Evolutionary conservation across 805 yeast species (phyloP), one percentile per base, ranked within the genome.

Genomic region (Wilhelminamyces savonicus): DNA sequence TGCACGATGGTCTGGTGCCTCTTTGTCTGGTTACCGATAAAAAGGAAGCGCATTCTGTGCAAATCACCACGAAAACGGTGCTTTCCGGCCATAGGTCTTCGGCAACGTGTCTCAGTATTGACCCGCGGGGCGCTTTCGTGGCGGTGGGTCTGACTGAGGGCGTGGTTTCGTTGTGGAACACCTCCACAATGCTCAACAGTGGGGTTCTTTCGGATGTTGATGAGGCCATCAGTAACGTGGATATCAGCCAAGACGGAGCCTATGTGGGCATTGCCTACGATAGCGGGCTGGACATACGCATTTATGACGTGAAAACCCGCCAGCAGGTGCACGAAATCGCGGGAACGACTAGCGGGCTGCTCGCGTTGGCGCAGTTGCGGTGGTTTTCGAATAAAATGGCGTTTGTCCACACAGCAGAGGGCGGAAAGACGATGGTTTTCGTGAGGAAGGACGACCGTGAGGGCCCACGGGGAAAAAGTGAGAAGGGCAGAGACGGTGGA

Each of bases 81-180:
- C 40, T 64, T n/a, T 35, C 38, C 20, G 61, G 65, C 13, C 83
- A 78, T 41, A 56, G 73, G 23, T 67, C 78, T 1, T 54, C 76
- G 1, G 64, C 72, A 3, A 64, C 71, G 3, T 44, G 68, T 18
- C 34, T 75, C 10, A 53, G 54, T 12, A 50, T 74, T 29, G 82
- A 75, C 41, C 78, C 79, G 3, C 44, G 61, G 28, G 85, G 80
- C 0, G 41, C 53, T 14, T 69, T 50, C 39, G 33, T 79, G 8
- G 66, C 69, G 3, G 67, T 66, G 2, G 85, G 82, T 0, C 60
- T 78, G 13, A 67, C 65, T 32, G 82, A 76, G 36, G 82, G 82
- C 16, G 60, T 69, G 13, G 63, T 73, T 5, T 62, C 75, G 13
- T 23, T 73, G 8, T 76, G 79, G 78, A 56, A 59, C 23, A 46